phyloP scores from a whole-genome alignment of 2,329 filamentous ascomycete species.

The Tolypocladium amazonense region DNA sequence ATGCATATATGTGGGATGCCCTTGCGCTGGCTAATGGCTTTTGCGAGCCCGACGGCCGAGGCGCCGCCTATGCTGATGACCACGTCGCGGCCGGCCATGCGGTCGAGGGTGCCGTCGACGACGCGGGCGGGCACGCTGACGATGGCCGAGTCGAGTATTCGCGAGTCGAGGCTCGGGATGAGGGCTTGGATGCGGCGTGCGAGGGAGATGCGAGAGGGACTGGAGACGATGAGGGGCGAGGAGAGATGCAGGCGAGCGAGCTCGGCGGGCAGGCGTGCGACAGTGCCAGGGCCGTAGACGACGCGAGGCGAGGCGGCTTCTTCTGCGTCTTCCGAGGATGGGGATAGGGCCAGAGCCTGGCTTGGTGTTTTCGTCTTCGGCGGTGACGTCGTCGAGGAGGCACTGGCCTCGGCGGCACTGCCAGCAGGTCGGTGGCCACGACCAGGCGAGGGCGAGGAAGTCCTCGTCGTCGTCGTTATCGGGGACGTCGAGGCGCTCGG shows the following conservation, averaged over 20 bases:
- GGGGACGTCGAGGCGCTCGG: not conserved
- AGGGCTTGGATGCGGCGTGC: constrained; percentile 21
- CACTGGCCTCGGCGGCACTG: not conserved
- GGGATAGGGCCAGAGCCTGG: not conserved
- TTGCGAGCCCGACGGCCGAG: constrained; percentile 49
- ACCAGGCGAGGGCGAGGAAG: not conserved
- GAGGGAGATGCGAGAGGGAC: constrained; percentile 24
- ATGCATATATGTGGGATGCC: constrained; percentile 47
- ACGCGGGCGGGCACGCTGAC: constrained; percentile 15
- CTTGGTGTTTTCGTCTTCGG: not conserved
- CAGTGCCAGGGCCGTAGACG: constrained; percentile 22
- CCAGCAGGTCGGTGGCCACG: not conserved
- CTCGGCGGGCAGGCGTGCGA: constrained; percentile 21
- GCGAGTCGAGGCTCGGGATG: constrained; percentile 20
- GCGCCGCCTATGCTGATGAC: constrained; percentile 53
- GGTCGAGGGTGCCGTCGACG: constrained; percentile 16
- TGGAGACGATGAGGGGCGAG: constrained; percentile 25
- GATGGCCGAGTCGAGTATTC: constrained; percentile 21
- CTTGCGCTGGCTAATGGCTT: constrained; percentile 41
- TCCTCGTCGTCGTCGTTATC: not conserved
- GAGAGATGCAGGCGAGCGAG: constrained; percentile 19
- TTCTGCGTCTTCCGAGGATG: not conserved
- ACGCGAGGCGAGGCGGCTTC: constrained; percentile 16
- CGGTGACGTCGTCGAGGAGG: not conserved
- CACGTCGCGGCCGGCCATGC: constrained; percentile 34